Evolutionary conservation across 192 early-diverging fungal species (phyloP), one percentile per base, ranked within the genome.

Genomic region (Linnemannia schmuckeri): DNA sequence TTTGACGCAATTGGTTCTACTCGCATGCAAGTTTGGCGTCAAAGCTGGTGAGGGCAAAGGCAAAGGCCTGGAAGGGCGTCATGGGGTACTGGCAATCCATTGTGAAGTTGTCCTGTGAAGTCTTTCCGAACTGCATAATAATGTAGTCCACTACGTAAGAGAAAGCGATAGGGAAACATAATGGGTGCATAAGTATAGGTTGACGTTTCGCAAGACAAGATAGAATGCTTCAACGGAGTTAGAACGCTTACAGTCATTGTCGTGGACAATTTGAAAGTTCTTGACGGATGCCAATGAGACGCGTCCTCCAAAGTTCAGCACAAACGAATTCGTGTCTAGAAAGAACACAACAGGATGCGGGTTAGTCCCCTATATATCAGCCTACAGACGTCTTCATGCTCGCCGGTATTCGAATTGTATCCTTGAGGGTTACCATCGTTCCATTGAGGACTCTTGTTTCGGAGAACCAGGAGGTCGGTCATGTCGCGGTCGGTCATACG

Each of bases 201-300:
- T 17, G 40, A 76, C 42, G 35, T 35, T 68, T 42, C 70, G 42
- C 17, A 63, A 42, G 30, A 22, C 33, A 57, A 80, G 66, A 41
- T 20, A 20, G 71, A 70, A 22, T 22, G 30, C 72, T 57, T 37
- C 18, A 57, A 8, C 1, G 27, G 57, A 38, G 41, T 52, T 81
- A 30, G 30, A 3, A 81, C 12, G 88, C 92, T 89, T 91, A 95
- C 96, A 88, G 83, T 98, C 97, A 55, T 97, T 92, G 44, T 97
- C 95, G 81, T 97, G 96, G 22, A 99, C 95, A 44, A 99, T 96
- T 89, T 99, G 98, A 83, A 99, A 98, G 85, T 99, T 99, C 82
- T 99, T 99, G 17, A 99, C 98, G 0, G 97, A 98, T 1, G 97
- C 94, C 77, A 95, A 78, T 15, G 94, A 94, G 2, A 99, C 97